phyloP scores from a whole-genome alignment of 352 stramenopile species.

The Phytophthora tentaculata region DNA sequence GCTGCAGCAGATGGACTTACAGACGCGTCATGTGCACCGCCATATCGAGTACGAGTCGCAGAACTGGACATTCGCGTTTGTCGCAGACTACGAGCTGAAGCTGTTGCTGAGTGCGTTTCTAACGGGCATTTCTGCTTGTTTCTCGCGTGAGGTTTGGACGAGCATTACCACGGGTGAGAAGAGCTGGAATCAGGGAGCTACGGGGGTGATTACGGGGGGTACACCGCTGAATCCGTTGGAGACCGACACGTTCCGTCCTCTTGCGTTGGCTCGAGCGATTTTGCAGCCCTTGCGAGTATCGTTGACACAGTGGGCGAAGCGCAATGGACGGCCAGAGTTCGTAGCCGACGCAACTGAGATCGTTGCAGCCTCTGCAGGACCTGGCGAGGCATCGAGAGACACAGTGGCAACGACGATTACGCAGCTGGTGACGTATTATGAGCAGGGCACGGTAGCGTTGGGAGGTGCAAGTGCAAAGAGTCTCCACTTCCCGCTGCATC shows the following conservation, averaged over 20 bases:
- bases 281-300: slow-evolving; percentile 46
- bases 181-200: slow-evolving; percentile 31
- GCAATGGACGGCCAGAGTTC: slow-evolving; percentile 48
- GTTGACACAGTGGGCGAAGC: slow-evolving; percentile 41
- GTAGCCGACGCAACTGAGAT: slow-evolving; percentile 11
- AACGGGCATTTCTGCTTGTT: slow-evolving; percentile 61
- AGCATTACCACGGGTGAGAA: slow-evolving; percentile 25
- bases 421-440: slow-evolving; percentile 49
- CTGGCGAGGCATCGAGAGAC: slow-evolving; percentile 24
- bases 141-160: slow-evolving; percentile 45
- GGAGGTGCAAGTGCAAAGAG: slow-evolving; percentile 57
- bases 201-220: slow-evolving; percentile 21
- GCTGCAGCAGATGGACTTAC: slow-evolving; percentile 86
- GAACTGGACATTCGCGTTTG: slow-evolving; percentile 85
- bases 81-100: slow-evolving; percentile 86
- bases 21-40: slow-evolving; percentile 63
- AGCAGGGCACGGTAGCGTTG: slow-evolving; percentile 32
- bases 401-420: slow-evolving; percentile 5
- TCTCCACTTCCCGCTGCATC: slow-evolving; percentile 80
- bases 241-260: slow-evolving; percentile 31
- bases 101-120: slow-evolving; percentile 75
- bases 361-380: slow-evolving; percentile 7
- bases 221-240: slow-evolving; percentile 42
- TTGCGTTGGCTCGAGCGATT: slow-evolving; percentile 52
- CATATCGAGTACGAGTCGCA: slow-evolving; percentile 88